Evolutionary conservation across 441 rosid species (phyloP), one percentile per base, ranked within the genome.

Genomic region (Capsella rubella): DNA sequence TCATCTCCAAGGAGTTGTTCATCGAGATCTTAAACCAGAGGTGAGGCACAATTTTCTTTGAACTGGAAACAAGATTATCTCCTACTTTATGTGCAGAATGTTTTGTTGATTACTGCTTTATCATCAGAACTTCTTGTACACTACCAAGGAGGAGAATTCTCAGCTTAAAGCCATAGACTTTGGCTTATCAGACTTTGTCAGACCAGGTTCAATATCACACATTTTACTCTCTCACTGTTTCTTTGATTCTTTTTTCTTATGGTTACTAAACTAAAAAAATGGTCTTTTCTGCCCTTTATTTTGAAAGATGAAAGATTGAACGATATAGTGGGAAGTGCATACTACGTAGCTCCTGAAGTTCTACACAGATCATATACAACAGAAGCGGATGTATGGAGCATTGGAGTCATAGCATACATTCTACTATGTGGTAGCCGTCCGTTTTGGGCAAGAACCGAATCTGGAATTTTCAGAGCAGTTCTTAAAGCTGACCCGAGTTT

Each of bases 1-100:
- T 80, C 97, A 92, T 82, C 86, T 92, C 31, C 97, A 89, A 71
- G 98, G 99, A 32, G 96, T 95, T 65, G 96, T 92, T 74, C 99
- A 95, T 72, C 85, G 99, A 64, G 99, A 95, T 77, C 92, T 95
- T 72, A 95, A 95, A 83, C 99, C 97, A 68, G 99, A 95, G 98
- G 99, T 90, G 61, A 70, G 32, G 6, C 18, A 37, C 6, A 8
- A 13, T 21, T 27, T 40, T 47, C 25, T 59, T 42, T 58, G 12
- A 67, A 58, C 12, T 57, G 3, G 8, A 52, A n/a, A 60, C 57
- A 52, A 27, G 42, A 52, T 61, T 52, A 63, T 34, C 0, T 34
- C 29, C 14, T 60, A 9, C 3, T 31, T 47, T 28, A 28, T 0
- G 0, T 67, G 40, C 0, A 13, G 7, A 55, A 39, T 31, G 37